These are phyloP conservation scores for Cytidiella melzeri DNA, from an alignment of 768 basidiomycete genomes.

Conservation along the genomic window DNA sequence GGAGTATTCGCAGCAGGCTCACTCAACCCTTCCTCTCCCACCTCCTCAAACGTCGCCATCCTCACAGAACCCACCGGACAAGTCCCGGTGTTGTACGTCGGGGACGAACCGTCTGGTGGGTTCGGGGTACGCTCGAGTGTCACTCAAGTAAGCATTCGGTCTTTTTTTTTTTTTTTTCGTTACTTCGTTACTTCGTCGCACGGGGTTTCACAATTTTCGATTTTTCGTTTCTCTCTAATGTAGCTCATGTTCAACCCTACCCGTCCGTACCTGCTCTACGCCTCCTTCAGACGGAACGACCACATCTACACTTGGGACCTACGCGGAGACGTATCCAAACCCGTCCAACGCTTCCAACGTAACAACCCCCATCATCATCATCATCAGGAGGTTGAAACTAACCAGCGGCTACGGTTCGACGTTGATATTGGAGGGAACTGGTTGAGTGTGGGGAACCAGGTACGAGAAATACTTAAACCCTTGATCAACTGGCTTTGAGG, in stretches of 20 bases:
- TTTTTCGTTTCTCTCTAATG: conserved; percentile 10
- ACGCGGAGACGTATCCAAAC: conserved; percentile 44
- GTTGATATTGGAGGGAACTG: conserved; percentile 62
- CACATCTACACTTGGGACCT: conserved; percentile 76
- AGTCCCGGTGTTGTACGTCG: conserved; percentile 55
- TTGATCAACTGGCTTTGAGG: no score
- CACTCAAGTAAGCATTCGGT: conserved; percentile 50
- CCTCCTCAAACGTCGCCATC: conserved; percentile 52
- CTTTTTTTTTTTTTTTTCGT: no score
- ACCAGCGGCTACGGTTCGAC: conserved; percentile 78
- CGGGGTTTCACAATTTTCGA: background rate
- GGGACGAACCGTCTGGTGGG: conserved; percentile 39
- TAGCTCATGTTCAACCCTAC: conserved; percentile 77
- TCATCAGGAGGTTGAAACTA: conserved; percentile 36
- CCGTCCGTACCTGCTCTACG: conserved; percentile 67
- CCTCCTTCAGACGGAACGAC: conserved; percentile 64
- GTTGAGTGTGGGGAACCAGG: conserved; percentile 65
- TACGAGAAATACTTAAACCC: no score
- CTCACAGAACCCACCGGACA: conserved; percentile 55
- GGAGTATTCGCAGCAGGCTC: conserved; percentile 79
- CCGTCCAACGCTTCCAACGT: conserved; percentile 32
- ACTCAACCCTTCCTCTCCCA: conserved; percentile 42
- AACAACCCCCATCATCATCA: no score
- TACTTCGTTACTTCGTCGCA: background rate
- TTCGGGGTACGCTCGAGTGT: conserved; percentile 36